Base-by-base conservation (phyloP, 306 rosid species). In the Corylus americana region DNA sequence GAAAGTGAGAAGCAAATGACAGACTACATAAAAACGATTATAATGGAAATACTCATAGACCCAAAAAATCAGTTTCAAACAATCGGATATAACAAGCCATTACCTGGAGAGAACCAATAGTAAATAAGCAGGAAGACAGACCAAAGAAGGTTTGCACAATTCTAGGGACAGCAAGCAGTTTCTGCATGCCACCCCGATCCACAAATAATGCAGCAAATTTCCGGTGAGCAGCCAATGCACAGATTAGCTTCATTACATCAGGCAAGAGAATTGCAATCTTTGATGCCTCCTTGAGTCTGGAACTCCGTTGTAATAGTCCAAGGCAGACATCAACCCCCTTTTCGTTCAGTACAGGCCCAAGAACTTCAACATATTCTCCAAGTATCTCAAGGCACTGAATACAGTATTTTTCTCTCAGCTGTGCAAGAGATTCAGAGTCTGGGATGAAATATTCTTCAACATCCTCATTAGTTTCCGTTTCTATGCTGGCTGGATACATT, bases 51-150 rank as follows among this genome's bases (percentile, higher is more conserved):
- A 74, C 37, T 55, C 20, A 25, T 66, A 16, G 9, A 16, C 5
- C 49, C 35, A 61, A 39, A 66, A 17, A 67, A 67, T 39, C 18
- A n/a, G 4, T 48, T 51, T 49, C 70, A 42, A 59, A 71, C 31
- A 50, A 76, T 68, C 22, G 74, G 78, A 42, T 22, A 48, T 16
- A 22, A 61, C 7, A 9, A 64, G 63, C 11, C 49, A 29, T 53
- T 87, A 96, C 99, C 99, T 96, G 99, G 77, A 93, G 93, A 77
- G 99, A 96, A 75, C 99, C 97, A 50, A 96, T 93, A 29, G 97
- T 88, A 82, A 91, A 93, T 73, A 96, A 77, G 88, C 98, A 96
- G 70, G 97, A 89, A 66, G 99, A 93, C 73, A 96, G 97, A 68
- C 99, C 99, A 78, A 89, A 86, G 78, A 77, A 91, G 66, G 97